Percentiles rank a stretch among this genome's conserved stretches.
Evolutionary conservation across 306 rosid genomes (phyloP).

Genomic region (Urtica urens): DNA sequence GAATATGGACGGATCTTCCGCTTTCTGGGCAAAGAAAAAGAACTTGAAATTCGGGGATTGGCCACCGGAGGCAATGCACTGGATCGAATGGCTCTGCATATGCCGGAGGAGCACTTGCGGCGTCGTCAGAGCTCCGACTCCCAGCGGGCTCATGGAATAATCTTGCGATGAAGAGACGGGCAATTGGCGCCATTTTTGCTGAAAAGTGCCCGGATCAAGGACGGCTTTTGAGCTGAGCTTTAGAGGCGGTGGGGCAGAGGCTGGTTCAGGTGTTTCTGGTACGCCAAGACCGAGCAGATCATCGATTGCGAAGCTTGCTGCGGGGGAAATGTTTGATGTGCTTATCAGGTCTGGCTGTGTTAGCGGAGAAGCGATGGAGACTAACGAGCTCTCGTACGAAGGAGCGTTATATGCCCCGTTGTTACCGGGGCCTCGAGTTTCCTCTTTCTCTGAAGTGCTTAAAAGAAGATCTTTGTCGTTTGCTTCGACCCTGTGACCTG

Average conservation of each 20-base stretch:
- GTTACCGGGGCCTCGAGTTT: constrained; percentile 44
- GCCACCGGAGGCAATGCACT: constrained; percentile 94
- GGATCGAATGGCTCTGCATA: constrained; percentile 81
- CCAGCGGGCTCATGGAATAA: constrained; percentile 51
- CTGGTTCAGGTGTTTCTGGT: constrained; percentile 33
- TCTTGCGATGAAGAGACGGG: constrained; percentile 84
- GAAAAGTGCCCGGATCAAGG: constrained; percentile 79
- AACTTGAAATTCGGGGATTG: constrained; percentile 83
- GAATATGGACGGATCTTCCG: constrained; percentile 56
- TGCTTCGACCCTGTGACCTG: constrained; percentile 77
- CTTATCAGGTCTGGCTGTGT: constrained; percentile 39
- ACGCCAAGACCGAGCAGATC: constrained; percentile 83
- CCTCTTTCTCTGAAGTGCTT: constrained; percentile 74
- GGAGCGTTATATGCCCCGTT: constrained; percentile 82
- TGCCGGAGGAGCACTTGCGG: constrained; percentile 65
- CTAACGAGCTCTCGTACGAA: constrained; percentile 43
- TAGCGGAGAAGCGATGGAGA: constrained; percentile 45
- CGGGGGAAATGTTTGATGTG: constrained; percentile 28
- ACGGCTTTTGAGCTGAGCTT: constrained; percentile 74
- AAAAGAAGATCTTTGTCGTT: constrained; percentile 95
- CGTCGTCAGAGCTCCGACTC: constrained; percentile 47
- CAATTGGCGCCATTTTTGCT: constrained; percentile 98
- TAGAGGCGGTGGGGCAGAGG: constrained; percentile 65
- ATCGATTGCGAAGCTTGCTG: constrained; percentile 59
- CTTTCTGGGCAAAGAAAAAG: constrained; percentile 96